Conservation (phyloP, 345 rosid genomes). For the Pugionium dolabratum region DNA sequence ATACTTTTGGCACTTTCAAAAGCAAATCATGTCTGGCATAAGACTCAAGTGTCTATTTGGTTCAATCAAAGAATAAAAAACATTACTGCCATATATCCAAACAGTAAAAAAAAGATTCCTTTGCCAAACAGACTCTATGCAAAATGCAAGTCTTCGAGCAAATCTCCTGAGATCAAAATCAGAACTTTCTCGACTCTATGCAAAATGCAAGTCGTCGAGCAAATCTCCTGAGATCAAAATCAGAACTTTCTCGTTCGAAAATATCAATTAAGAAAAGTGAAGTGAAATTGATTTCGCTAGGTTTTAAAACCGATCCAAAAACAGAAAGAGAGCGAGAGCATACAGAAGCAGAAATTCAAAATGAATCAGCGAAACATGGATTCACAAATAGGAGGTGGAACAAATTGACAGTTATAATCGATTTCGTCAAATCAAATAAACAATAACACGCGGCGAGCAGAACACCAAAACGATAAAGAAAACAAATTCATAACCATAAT, state of each 20-base stretch:
- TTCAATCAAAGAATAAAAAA: constrained; percentile 4
- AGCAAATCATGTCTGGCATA: neutral
- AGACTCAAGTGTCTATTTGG: neutral
- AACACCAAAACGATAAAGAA: neutral
- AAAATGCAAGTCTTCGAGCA: neutral
- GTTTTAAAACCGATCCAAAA: constrained; percentile 5
- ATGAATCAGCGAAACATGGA: constrained; percentile 16
- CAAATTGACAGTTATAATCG: constrained; percentile 17
- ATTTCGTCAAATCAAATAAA: neutral
- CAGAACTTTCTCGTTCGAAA: constrained; percentile 12
- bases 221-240: constrained; percentile 12
- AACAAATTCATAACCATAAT: neutral
- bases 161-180: constrained; percentile 16
- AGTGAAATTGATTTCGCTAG: neutral
- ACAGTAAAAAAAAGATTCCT: neutral
- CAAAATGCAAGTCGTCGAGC: neutral
- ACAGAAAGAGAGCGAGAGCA: constrained; percentile 2
- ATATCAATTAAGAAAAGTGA: too few relatives aligned
- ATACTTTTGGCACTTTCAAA: neutral
- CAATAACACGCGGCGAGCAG: constrained; percentile 4
- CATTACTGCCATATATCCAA: neutral
- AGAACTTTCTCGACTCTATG: constrained; percentile 6
- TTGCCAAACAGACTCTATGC: constrained; percentile 5
- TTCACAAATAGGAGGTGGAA: neutral
- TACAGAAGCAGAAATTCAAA: constrained; percentile 2